Base-by-base conservation (phyloP, 306 rosid species). In the Hylodesmum podocarpum region DNA sequence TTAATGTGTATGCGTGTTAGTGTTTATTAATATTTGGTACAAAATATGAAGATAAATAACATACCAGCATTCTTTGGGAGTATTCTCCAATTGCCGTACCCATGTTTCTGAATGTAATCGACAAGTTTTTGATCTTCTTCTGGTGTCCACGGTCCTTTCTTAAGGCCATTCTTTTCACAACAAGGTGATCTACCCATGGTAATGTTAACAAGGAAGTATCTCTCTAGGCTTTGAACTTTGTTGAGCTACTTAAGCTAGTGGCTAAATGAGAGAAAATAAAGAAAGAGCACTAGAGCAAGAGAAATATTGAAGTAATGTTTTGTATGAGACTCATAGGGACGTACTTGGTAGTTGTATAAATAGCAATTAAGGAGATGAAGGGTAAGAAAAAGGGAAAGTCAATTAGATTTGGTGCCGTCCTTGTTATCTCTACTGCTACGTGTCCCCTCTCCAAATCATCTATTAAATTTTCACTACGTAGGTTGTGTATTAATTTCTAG, bases 41-140 rank as follows among this genome's bases (percentile, higher is more conserved):
- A 72, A 53, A 31, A 51, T 8, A 21, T 53, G 27, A 46, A 47
- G 54, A 69, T 15, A 73, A 19, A 9, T 2, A 12, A 57, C n/a
- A 31, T 70, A 91, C 98, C 97, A 43, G 98, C 97, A 91, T 88
- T 94, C 73, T 87, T 88, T 0, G 98, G 98, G 47, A 94, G 97
- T 27, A 90, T 81, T 68, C 98, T 88, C 98, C 98, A 94, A 22
- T 89, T 94, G 2, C 94, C 96, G 54, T 86, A 89, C 1, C 98
- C 98, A 73, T 94, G 86, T 53, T 89, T 80, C 49, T 89, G 93
- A 77, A 94, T 91, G 36, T 81, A 94, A 79, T 93, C 90, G 1
- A 78, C 21, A 28, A 93, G 96, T 36, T 88, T 91, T 34, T 87
- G 87, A 76, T 93, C 98, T 71, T 93, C 98, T 34, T 93, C 98